Percentiles rank a stretch among this genome's conserved stretches.
phyloP scores from a whole-genome alignment of 345 rosid species.

The Eucalyptus decipiens region DNA sequence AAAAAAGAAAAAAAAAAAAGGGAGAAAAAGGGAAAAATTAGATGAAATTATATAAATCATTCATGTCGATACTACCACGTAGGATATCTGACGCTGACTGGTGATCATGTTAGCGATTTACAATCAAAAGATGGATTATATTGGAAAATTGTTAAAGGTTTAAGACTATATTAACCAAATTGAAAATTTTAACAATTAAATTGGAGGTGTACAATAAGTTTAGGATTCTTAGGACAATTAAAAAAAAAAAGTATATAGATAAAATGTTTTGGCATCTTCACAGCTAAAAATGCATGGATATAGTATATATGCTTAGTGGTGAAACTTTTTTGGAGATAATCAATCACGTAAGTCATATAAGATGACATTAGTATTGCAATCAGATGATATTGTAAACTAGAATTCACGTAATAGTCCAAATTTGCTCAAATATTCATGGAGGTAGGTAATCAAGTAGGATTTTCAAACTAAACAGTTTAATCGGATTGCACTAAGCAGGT shows the following conservation, averaged over 20 bases:
- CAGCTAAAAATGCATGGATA: not conserved
- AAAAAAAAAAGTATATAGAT: not conserved
- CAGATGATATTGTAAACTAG: not conserved
- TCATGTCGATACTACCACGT: accelerated
- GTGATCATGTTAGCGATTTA: accelerated
- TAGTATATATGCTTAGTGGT: not conserved
- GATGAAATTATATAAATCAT: not conserved
- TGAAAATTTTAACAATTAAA: not conserved
- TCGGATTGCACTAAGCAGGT: not conserved
- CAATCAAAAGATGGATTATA: accelerated
- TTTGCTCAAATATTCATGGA: not conserved
- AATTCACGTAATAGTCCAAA: not conserved
- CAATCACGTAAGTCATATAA: not conserved
- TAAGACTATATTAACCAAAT: not conserved
- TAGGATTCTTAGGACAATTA: not conserved
- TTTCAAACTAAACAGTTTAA: not conserved
- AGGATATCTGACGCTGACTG: accelerated
- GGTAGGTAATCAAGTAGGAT: not conserved
- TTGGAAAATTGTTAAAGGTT: not conserved
- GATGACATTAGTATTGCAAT: not conserved
- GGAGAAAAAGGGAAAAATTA: not conserved
- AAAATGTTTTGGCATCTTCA: not conserved
- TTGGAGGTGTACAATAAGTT: not conserved
- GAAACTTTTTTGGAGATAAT: not conserved
- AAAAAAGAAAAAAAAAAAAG: not conserved